Evolutionary conservation across 441 rosid species (phyloP).

Genomic region (Gossypium gossypioides): DNA sequence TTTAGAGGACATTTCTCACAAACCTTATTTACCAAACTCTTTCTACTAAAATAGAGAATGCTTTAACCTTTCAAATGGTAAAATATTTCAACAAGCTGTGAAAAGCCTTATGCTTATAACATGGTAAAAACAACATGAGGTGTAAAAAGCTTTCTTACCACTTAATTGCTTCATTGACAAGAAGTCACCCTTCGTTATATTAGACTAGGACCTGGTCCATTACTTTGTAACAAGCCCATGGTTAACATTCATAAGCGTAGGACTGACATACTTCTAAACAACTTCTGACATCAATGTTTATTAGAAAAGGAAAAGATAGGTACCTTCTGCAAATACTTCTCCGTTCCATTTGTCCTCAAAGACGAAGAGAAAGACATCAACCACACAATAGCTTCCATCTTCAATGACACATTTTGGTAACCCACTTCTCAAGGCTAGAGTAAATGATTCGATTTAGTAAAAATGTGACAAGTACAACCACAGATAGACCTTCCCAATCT

Average conservation of each 20-base stretch:
- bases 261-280: background rate
- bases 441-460: background rate
- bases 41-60: background rate
- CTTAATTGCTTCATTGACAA: background rate
- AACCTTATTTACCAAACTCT: background rate
- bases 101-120: background rate
- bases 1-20: background rate
- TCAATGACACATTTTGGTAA: background rate
- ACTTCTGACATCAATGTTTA: background rate
- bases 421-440: background rate
- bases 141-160: background rate
- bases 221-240: background rate
- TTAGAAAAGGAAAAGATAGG: background rate
- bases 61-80: background rate
- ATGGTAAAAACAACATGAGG: background rate
- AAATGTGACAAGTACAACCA: background rate
- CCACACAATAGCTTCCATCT: background rate
- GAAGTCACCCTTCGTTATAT: background rate
- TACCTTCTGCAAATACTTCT: background rate
- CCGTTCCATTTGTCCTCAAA: background rate
- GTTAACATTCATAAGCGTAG: background rate
- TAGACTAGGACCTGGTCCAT: background rate
- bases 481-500: background rate
- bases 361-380: background rate
- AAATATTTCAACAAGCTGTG: background rate